Evolutionary conservation across 2,329 filamentous ascomycete species (phyloP), one percentile per base, ranked within the genome.

Genomic region (Apiospora sp.): DNA sequence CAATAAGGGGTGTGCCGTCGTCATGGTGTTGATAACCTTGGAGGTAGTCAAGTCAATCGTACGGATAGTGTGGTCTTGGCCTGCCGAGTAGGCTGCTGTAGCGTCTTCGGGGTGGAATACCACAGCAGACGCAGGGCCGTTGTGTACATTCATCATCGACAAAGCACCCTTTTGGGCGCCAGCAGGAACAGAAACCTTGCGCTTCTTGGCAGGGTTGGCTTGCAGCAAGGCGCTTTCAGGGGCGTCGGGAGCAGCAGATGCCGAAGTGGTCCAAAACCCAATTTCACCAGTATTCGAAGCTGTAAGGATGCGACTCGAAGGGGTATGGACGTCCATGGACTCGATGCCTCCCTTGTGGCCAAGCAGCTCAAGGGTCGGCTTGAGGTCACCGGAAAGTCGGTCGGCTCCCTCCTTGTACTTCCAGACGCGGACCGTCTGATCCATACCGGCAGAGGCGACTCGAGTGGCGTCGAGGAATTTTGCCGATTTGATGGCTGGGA

Each of bases 1-100:
- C 74, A 97, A 89, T 10, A 99, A 88, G 0, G 95, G 91, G 82
- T 98, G 93, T 72, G 94, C 91, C 0, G 95, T 96, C 0, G 93
- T 93, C 72, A 96, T 88, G 4, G 94, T 94, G 80, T 94, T 94
- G 58, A 98, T 94, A 73, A 94, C 89, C 41, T 87, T 86, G 71
- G 90, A 87, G 0, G 96, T 98, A 0, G 95, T 92, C 67, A 99
- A 88, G 85, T 99, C 96, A 85, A 97, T 93, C 0, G 96, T 98
- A 75, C 92, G 92, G 77, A 98, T 86, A 0, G 93, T 93, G 86
- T 98, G 95, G 85, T 99, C 97, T 85, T 94, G 93, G 24, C 95
- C 97, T 30, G 92, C 91, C 1, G 94, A 96, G 86, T 99, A 98
- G 67, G 93, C 96, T 54, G 98, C 94, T 19, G 94, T 98, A 14